Base-by-base conservation (phyloP, 2,329 filamentous ascomycete genomes). In the Periconia digitata region DNA sequence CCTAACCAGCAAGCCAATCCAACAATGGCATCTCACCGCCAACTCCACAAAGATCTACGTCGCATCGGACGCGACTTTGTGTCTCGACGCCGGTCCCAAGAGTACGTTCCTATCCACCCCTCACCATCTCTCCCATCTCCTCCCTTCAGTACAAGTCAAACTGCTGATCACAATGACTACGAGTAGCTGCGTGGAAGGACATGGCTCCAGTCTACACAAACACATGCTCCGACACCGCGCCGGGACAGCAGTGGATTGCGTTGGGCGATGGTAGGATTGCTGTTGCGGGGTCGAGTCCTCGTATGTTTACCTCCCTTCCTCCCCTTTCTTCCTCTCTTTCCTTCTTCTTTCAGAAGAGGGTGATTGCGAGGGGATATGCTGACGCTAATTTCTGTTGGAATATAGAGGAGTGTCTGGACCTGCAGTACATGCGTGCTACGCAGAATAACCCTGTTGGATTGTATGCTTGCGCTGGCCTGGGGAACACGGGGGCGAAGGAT, bases 371-470 rank as follows among this genome's bases (percentile, higher is more conserved):
- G n/a, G n/a, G n/a, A n/a, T n/a, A n/a, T 18, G 23, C 43, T 55
- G 39, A 55, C 23, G 40, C 16, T 17, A n/a, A n/a, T n/a, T n/a
- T n/a, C n/a, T n/a, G n/a, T n/a, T n/a, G n/a, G n/a, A n/a, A n/a
- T n/a, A 48, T 38, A 64, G 60, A 60, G 44, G 51, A 66, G 43
- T 67, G 65, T 46, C 49, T 68, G 13, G 64, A 69, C 50, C 52
- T 69, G 5, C 65, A 69, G 45, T 69, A 66, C 41, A 49, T 69
- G 43, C 45, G 51, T 6, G 65, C 65, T 8, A 62, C 55, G 35
- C 49, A 54, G 46, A 67, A 66, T 37, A 67, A 67, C 38, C 63
- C 65, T 4, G 64, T 69, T 1, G 65, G 64, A 1, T n/a, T 67
- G 43, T 69, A 69, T 42, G 50, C 50, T 18, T 69, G 65, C 44